phyloP scores from a whole-genome alignment of 2,329 filamentous ascomycete species.

The Neofusicoccum kwambonambiense region DNA sequence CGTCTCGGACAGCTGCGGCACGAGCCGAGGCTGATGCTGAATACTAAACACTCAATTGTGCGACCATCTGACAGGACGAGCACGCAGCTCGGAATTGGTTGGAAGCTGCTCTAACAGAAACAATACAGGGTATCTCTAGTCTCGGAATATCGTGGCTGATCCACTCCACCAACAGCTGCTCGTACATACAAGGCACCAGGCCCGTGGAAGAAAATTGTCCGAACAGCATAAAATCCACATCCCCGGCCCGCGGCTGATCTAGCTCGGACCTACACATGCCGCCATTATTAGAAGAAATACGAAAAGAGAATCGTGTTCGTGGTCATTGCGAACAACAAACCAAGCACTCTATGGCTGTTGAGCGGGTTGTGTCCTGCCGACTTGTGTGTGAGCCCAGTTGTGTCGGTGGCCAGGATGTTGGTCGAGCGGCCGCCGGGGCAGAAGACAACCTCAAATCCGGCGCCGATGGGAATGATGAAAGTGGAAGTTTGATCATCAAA shows the following conservation, averaged over 20 bases:
- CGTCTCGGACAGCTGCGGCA: not conserved
- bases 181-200: conserved; percentile 5
- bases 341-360: conserved; percentile 6
- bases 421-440: conserved; percentile 62
- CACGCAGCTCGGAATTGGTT: not conserved
- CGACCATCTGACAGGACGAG: not conserved
- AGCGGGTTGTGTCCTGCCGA: conserved; percentile 4
- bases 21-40: not conserved
- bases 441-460: conserved; percentile 76
- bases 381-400: conserved; percentile 34
- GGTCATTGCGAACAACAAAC: conserved; percentile 16
- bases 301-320: conserved; percentile 7
- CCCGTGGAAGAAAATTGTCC: not conserved
- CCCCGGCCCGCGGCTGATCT: not conserved
- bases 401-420: conserved; percentile 45
- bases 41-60: not conserved
- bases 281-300: conserved; percentile 7
- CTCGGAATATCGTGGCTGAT: not conserved
- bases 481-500: conserved; percentile 59
- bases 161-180: conserved; percentile 1
- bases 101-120: not conserved
- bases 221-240: not conserved
- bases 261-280: not conserved
- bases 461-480: conserved; percentile 61
- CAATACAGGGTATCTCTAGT: conserved; percentile 10